phyloP scores from a whole-genome alignment of 164 flowering plant species.

The Cinnamomum chago region DNA sequence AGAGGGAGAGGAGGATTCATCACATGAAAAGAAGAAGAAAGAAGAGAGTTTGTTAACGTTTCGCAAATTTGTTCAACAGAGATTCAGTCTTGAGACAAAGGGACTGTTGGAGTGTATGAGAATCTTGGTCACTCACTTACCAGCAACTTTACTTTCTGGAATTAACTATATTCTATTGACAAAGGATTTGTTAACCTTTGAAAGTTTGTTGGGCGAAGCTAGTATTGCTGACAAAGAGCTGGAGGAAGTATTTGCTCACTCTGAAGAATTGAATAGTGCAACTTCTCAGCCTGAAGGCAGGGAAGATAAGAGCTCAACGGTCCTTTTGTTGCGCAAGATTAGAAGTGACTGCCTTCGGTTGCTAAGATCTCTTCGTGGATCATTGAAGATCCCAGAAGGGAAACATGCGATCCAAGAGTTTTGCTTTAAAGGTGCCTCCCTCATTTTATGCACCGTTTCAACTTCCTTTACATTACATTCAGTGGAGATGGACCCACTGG shows the following conservation, averaged over 20 bases:
- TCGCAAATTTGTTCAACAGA: neutral
- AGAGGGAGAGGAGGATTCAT: no score
- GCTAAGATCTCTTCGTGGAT: slow-evolving; percentile 9
- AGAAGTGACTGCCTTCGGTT: slow-evolving; percentile 19
- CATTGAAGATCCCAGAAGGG: neutral
- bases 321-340: neutral
- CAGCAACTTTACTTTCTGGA: slow-evolving; percentile 22
- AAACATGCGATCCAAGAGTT: neutral
- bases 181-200: no score
- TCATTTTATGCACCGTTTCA: slow-evolving; percentile 48
- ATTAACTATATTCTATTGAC: slow-evolving; percentile 22
- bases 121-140: slow-evolving; percentile 43
- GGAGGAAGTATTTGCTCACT: slow-evolving; percentile 29
- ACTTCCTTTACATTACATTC: slow-evolving; percentile 21
- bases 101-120: slow-evolving; percentile 29
- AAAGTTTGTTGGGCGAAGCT: slow-evolving; percentile 20
- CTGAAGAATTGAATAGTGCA: neutral
- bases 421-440: slow-evolving; percentile 20
- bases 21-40: no score
- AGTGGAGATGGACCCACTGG: slow-evolving; percentile 6
- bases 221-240: slow-evolving; percentile 30
- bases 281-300: neutral
- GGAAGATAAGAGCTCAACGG: neutral
- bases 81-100: slow-evolving; percentile 1
- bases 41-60: neutral